A percentile compares a stretch with the other conserved stretches of the same genome.
phyloP scores from a whole-genome alignment of 768 basidiomycete species.

The Multifurca ochricompacta region DNA sequence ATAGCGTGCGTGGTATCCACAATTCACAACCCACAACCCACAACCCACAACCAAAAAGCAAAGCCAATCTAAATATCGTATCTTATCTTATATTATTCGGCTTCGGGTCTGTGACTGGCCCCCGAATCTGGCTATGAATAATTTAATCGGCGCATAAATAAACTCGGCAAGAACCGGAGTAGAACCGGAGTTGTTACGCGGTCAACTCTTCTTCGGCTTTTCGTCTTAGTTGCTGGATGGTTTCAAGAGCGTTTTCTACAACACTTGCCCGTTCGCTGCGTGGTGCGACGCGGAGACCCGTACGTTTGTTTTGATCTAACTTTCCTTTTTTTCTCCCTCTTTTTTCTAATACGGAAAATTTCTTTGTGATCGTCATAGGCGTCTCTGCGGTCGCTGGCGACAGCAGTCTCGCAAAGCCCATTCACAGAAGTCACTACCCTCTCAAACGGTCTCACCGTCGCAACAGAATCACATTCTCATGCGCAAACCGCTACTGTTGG shows the following conservation, averaged over 20 bases:
- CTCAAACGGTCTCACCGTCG: constrained; percentile 90
- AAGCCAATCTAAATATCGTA: too few relatives aligned
- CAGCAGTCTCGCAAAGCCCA: constrained; percentile 58
- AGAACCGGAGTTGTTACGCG: constrained; percentile 8
- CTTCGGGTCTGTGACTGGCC: rapidly evolving
- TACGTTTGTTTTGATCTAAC: not conserved
- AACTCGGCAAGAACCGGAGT: not conserved
- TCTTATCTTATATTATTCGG: not conserved
- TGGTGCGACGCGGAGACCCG: constrained; percentile 10
- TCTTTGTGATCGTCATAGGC: constrained; percentile 30
- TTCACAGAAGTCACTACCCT: constrained; percentile 89
- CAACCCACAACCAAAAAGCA: too few relatives aligned
- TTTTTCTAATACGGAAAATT: constrained; percentile 6
- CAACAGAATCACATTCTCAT: constrained; percentile 83
- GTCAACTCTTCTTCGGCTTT: constrained; percentile 26
- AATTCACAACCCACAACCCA: too few relatives aligned
- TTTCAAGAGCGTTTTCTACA: constrained; percentile 26
- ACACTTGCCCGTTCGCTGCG: constrained; percentile 18
- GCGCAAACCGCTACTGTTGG: constrained; percentile 98
- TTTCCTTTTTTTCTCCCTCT: not conserved
- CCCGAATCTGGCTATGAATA: too few relatives aligned
- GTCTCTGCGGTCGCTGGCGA: constrained; percentile 64
- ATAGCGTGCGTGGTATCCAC: too few relatives aligned
- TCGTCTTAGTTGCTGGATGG: constrained; percentile 33
- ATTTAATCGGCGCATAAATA: not conserved